These are phyloP conservation scores for Claviceps sp. DNA, from an alignment of 2,329 filamentous ascomycete species.

Conservation along the genomic window DNA sequence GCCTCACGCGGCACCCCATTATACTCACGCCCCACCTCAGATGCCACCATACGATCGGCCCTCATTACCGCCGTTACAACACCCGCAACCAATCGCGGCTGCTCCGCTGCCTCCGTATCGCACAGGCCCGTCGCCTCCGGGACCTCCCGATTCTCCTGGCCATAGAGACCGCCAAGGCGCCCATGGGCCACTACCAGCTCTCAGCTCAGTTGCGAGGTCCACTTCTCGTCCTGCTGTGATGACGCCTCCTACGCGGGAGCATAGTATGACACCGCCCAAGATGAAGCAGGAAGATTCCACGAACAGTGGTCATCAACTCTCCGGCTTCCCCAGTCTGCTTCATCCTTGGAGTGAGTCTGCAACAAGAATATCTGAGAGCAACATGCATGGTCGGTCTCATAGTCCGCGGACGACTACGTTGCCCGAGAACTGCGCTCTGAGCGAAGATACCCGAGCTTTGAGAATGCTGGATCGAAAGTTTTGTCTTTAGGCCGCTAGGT, in stretches of 20 bases:
- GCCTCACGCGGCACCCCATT: slow-evolving; percentile 18
- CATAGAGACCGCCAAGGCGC: slow-evolving; percentile 30
- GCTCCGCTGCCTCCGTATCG: slow-evolving; percentile 18
- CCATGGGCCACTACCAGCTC: slow-evolving; percentile 31
- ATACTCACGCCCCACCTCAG: slow-evolving; percentile 9
- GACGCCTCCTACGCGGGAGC: slow-evolving; percentile 29
- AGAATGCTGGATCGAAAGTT: slow-evolving; percentile 52
- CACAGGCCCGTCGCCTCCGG: slow-evolving; percentile 22
- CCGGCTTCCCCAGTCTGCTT: slow-evolving; percentile 35
- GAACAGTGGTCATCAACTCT: slow-evolving; percentile 20
- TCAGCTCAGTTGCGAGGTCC: slow-evolving; percentile 14
- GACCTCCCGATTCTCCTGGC: slow-evolving; percentile 27
- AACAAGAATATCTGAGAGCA: slow-evolving; percentile 28
- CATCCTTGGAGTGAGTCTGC: slow-evolving; percentile 37
- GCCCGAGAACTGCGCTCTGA: slow-evolving; percentile 29
- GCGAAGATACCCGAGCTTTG: slow-evolving; percentile 52
- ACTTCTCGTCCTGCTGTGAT: slow-evolving; percentile 17
- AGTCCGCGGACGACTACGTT: slow-evolving; percentile 18
- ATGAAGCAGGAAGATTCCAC: slow-evolving; percentile 23
- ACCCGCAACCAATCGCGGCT: slow-evolving; percentile 13
- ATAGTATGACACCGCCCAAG: slow-evolving; percentile 36
- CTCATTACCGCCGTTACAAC: slow-evolving; percentile 23
- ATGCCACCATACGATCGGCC: slow-evolving; percentile 18
- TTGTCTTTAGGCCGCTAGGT: slow-evolving; percentile 9
- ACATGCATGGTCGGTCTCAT: slow-evolving; percentile 27